phyloP scores from a whole-genome alignment of 805 yeast species.

The Candida krabiensis region DNA sequence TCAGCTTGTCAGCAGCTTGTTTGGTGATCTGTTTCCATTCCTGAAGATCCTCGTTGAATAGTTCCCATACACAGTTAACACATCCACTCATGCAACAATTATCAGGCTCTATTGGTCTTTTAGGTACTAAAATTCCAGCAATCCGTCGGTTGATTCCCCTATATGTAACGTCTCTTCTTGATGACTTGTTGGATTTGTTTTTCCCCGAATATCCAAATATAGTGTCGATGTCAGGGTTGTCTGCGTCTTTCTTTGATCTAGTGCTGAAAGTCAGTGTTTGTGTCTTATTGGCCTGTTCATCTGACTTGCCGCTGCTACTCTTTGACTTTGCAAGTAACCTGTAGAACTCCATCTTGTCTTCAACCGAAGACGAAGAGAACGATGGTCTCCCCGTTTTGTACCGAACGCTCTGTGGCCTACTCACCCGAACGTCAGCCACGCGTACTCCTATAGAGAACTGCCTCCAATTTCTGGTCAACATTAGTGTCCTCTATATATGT shows the following conservation, averaged over 20 bases:
- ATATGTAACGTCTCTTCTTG: conserved; percentile 38
- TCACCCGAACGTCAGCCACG: too few relatives aligned
- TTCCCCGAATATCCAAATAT: conserved; percentile 33
- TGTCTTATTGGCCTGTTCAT: conserved; percentile 8
- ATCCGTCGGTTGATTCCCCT: conserved; percentile 34
- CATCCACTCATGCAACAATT: conserved; percentile 98
- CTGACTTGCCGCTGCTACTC: conserved; percentile 15
- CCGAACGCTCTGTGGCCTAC: too few relatives aligned
- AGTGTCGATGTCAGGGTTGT: conserved; percentile 22
- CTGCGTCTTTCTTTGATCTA: conserved; percentile 15
- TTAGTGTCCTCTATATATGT: too few relatives aligned
- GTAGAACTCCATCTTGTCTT: conserved; percentile 18
- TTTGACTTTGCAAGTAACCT: conserved; percentile 17
- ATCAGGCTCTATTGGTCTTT: conserved; percentile 86
- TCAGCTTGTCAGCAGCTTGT: conserved; percentile 51
- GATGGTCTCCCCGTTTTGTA: conserved; percentile 1
- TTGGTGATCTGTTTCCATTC: conserved; percentile 70
- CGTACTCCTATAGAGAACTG: too few relatives aligned
- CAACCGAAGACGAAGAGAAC: neutral
- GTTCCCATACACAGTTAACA: conserved; percentile 95
- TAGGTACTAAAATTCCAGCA: conserved; percentile 77
- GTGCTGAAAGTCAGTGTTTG: conserved; percentile 29
- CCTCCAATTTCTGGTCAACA: too few relatives aligned
- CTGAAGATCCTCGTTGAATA: conserved; percentile 81
- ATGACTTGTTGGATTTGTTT: conserved; percentile 32